phyloP scores from a whole-genome alignment of 371 early-diverging fungal species.

The Cokeromyces recurvatus region DNA sequence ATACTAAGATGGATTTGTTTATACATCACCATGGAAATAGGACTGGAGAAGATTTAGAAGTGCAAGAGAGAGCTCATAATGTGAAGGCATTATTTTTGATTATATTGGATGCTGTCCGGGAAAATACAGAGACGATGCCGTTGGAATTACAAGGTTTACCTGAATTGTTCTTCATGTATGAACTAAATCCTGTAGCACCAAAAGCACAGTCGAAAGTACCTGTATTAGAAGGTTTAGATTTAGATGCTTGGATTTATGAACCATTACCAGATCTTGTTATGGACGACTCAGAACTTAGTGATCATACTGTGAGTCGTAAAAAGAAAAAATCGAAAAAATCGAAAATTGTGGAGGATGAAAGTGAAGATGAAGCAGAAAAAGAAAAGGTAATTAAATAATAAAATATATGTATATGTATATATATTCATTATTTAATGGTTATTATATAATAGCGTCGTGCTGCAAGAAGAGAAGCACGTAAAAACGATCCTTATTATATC shows the following conservation, averaged over 20 bases:
- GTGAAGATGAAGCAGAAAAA: constrained; percentile 39
- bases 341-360: constrained; percentile 11
- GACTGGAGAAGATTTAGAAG: constrained; percentile 66
- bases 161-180: constrained; percentile 68
- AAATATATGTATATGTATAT: too few species aligned
- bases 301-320: not conserved
- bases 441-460: constrained; percentile 46
- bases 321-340: constrained; percentile 33
- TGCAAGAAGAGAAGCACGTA: constrained; percentile 56
- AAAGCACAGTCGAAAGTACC: constrained; percentile 89
- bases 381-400: constrained; percentile 20
- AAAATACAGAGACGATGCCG: constrained; percentile 17
- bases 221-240: constrained; percentile 82
- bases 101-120: constrained; percentile 30
- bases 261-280: constrained; percentile 59
- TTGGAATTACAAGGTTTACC: constrained; percentile 51
- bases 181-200: constrained; percentile 90
- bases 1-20: constrained; percentile 51
- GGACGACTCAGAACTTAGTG: not conserved
- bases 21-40: too few species aligned
- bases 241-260: constrained; percentile 78
- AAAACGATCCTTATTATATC: constrained; percentile 78
- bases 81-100: constrained; percentile 54
- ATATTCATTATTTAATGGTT: not conserved
- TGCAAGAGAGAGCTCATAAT: constrained; percentile 72